Conservation (phyloP, 768 basidiomycete genomes). For the Pisolithus orientalis region DNA sequence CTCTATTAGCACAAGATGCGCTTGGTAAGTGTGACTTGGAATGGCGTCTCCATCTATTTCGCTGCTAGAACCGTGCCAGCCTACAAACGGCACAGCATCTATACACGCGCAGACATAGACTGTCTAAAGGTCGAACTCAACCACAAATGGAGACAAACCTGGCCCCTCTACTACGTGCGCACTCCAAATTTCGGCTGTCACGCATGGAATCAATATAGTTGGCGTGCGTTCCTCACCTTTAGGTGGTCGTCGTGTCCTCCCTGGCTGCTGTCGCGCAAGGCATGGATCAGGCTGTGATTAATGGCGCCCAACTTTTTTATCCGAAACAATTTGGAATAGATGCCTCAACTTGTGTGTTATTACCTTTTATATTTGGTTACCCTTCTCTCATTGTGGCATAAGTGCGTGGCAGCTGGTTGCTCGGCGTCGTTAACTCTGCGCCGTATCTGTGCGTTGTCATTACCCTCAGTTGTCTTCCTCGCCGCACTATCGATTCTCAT, state of each 20-base stretch:
- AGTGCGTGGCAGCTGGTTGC: conserved; percentile 57
- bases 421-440: conserved; percentile 68
- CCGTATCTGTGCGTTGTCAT: conserved; percentile 39
- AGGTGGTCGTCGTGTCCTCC: conserved; percentile 53
- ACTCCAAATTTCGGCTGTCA: neutral
- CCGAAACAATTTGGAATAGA: conserved; percentile 51
- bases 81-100: conserved; percentile 34
- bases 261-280: conserved; percentile 77
- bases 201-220: no score
- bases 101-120: conserved; percentile 38
- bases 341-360: conserved; percentile 4
- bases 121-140: conserved; percentile 39
- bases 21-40: no score
- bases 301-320: conserved; percentile 42
- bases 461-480: conserved; percentile 5
- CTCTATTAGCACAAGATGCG: conserved; percentile 68
- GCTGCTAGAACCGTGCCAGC: no score
- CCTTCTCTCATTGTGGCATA: conserved; percentile 18
- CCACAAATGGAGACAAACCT: conserved; percentile 45
- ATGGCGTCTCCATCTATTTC: no score
- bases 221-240: no score
- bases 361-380: conserved; percentile 11
- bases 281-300: conserved; percentile 35
- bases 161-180: conserved; percentile 36
- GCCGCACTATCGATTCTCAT: neutral